A percentile compares a stretch with the other conserved stretches of the same genome.
phyloP scores from a whole-genome alignment of 495 filamentous ascomycete species.

The Cercophora scortea region DNA sequence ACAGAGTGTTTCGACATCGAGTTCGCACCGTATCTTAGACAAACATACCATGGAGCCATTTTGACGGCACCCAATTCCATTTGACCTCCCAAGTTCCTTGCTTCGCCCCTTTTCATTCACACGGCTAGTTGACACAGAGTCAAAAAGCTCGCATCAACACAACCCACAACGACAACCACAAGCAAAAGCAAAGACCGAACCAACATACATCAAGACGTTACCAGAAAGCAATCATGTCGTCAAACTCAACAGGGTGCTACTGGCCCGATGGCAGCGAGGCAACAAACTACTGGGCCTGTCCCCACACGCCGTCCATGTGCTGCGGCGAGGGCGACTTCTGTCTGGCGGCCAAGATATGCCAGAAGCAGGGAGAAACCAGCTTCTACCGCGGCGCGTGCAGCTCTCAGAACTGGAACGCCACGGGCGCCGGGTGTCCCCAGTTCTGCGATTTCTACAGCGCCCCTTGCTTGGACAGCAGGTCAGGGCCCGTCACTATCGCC shows the following conservation, averaged over 20 bases:
- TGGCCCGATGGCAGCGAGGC: not conserved
- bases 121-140: too few species aligned
- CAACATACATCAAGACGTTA: too few species aligned
- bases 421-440: not conserved
- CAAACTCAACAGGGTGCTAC: not conserved
- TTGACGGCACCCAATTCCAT: too few species aligned
- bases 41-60: too few species aligned
- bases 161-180: too few species aligned
- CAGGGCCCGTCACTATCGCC: not conserved
- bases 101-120: too few species aligned
- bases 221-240: too few species aligned
- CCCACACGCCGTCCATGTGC: not conserved
- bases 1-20: too few species aligned
- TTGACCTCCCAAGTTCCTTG: too few species aligned
- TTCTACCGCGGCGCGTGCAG: not conserved
- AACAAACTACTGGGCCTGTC: not conserved
- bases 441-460: not conserved
- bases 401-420: not conserved
- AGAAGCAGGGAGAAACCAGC: not conserved
- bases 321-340: not conserved
- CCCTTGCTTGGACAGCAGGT: not conserved
- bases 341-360: not conserved
- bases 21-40: too few species aligned
- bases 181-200: too few species aligned
- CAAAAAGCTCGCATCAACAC: too few species aligned